Evolutionary conservation across 139 green algal genomes (phyloP), one percentile per base, ranked within the genome.

Genomic region (Micromonas pusilla): DNA sequence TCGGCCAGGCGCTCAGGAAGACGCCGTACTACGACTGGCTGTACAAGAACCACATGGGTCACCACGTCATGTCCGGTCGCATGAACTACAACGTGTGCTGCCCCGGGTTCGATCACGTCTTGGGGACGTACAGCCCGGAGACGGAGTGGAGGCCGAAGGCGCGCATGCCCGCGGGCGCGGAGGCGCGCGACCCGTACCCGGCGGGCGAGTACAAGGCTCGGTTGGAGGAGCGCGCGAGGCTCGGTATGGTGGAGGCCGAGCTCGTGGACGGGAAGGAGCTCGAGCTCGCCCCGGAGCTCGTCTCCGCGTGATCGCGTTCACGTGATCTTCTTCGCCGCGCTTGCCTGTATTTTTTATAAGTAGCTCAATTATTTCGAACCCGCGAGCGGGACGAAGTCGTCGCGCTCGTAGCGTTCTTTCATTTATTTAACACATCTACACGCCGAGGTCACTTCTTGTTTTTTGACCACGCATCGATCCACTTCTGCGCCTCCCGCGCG

Each of bases 61-160:
- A 82, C 77, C 78, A 82, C 78, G 54, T 79, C 25, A 57, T 73
- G 34, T 52, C 38, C 28, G 78, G 78, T 3, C 6, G 31, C 4
- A 70, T 30, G 21, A 82, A 82, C 78, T 82, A 82, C 68, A 82
- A 82, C 78, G 78, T 82, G 52, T 78, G 70, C 70, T 78, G 70
- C 70, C 78, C 78, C 9, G 20, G 34, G 25, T 54, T 78, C 9
- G 78, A 82, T 70, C 78, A 82, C 78, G 26, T 82, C 26, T 4
- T 82, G 1, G 78, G 78, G 5, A 82, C 78, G 23, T 82, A 76
- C 32, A 25, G 68, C 19, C 25, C 45, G 36, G 34, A 71, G 53
- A 23, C 31, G 19, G 57, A 66, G 21, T 82, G 78, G 78, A 36
- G 33, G 26, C 28, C 76, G 26, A 74, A 72, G 52, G 66, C 76